A percentile compares a stretch with the other conserved stretches of the same genome.
Conservation (phyloP, 2,329 filamentous ascomycete genomes). For the Botrytis porri region DNA sequence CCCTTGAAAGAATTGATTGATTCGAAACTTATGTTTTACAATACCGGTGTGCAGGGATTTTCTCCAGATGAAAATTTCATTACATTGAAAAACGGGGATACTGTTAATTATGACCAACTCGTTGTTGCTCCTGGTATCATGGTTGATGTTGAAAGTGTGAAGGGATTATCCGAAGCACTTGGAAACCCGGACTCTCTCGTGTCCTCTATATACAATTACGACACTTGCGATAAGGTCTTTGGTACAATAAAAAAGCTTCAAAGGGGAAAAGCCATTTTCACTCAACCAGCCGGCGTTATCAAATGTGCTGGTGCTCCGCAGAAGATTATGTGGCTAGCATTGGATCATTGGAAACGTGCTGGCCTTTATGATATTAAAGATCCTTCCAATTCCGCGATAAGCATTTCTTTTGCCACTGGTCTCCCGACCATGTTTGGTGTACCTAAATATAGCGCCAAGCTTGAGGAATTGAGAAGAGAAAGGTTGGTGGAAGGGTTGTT, state of each 20-base stretch:
- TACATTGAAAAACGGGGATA: slow-evolving; percentile 53
- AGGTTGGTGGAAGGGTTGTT: slow-evolving; percentile 57
- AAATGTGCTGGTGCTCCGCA: slow-evolving; percentile 62
- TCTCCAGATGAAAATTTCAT: slow-evolving; percentile 55
- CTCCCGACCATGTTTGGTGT: slow-evolving; percentile 58
- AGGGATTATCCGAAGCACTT: slow-evolving; percentile 56
- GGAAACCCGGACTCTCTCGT: slow-evolving; percentile 47
- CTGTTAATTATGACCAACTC: slow-evolving; percentile 60
- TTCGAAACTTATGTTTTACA: slow-evolving; percentile 60
- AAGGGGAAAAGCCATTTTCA: slow-evolving; percentile 55
- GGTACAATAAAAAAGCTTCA: slow-evolving; percentile 46
- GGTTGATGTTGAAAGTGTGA: slow-evolving; percentile 50
- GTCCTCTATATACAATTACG: slow-evolving; percentile 57
- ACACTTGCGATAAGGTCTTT: slow-evolving; percentile 54
- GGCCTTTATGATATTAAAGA: slow-evolving; percentile 49
- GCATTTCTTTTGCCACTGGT: slow-evolving; percentile 55
- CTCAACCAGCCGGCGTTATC: slow-evolving; percentile 55
- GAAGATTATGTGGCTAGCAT: slow-evolving; percentile 60
- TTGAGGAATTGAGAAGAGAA: slow-evolving; percentile 53
- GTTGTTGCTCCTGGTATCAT: slow-evolving; percentile 59
- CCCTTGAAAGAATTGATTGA: slow-evolving; percentile 53
- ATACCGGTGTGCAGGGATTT: slow-evolving; percentile 49
- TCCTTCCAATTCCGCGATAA: slow-evolving; percentile 44
- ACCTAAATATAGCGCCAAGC: slow-evolving; percentile 54
- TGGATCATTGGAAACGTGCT: slow-evolving; percentile 55